Conservation (phyloP, 2,329 filamentous ascomycete genomes). For the Pseudogymnoascus sp. region DNA sequence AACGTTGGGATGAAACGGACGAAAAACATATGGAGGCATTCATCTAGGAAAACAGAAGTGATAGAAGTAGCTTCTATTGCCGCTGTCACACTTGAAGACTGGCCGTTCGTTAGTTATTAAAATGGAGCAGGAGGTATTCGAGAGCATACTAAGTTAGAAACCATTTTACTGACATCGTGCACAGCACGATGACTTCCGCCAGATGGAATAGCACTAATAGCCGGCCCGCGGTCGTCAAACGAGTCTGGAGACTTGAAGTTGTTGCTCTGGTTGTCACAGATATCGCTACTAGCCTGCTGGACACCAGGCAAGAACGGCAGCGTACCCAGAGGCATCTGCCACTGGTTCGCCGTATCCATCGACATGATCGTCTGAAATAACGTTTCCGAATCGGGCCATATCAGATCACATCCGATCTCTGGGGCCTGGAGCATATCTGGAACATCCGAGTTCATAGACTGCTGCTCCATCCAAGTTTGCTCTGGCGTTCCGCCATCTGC, state of each 20-base stretch:
- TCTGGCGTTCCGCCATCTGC: constrained; percentile 8
- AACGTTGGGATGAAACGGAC: constrained; percentile 39
- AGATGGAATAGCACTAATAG: constrained; percentile 33
- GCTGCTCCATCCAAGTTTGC: constrained; percentile 24
- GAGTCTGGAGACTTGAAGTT: constrained; percentile 26
- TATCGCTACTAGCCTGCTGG: constrained; percentile 12
- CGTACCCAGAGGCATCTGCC: constrained; percentile 37
- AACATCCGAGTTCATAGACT: constrained; percentile 19
- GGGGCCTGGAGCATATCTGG: constrained; percentile 22
- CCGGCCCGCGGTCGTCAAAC: constrained; percentile 32
- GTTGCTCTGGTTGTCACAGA: not conserved
- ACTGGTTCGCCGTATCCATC: constrained; percentile 33
- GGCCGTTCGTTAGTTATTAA: not conserved
- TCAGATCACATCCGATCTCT: constrained; percentile 35
- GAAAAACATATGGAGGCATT: constrained; percentile 42
- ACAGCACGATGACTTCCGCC: constrained; percentile 38
- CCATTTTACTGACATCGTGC: constrained; percentile 39
- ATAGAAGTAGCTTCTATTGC: constrained; percentile 37
- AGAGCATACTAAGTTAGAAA: constrained; percentile 33
- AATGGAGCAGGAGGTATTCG: too few species aligned
- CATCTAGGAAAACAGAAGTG: constrained; percentile 39
- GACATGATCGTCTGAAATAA: constrained; percentile 38
- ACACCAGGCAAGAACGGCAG: constrained; percentile 25
- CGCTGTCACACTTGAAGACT: constrained; percentile 38
- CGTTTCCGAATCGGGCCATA: constrained; percentile 40